phyloP scores from a whole-genome alignment of 495 filamentous ascomycete species.

The Elaphomyces granulatus region DNA sequence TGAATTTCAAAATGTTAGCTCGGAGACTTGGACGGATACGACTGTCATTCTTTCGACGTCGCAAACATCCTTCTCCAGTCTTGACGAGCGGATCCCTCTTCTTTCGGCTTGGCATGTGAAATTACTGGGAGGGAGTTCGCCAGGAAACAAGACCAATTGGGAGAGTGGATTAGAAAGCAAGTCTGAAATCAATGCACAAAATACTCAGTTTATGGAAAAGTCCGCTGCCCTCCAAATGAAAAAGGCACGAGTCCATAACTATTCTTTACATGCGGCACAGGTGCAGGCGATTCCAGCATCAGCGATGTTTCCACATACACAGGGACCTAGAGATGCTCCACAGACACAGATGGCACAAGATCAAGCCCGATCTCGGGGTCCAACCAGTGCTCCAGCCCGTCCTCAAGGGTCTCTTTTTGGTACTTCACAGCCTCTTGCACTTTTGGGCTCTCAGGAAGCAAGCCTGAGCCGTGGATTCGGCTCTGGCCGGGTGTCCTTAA shows the following conservation, averaged over 20 bases:
- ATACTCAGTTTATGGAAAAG: neutral
- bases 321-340: too few species aligned
- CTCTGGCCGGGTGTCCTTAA: too few species aligned
- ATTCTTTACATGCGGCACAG: neutral
- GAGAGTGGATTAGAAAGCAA: slow-evolving; percentile 4
- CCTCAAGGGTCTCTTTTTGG: neutral
- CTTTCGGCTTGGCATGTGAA: slow-evolving; percentile 48
- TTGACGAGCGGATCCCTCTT: slow-evolving; percentile 42
- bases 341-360: too few species aligned
- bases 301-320: neutral
- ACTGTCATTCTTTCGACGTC: slow-evolving; percentile 53
- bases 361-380: neutral
- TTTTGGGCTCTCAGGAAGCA: too few species aligned
- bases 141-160: slow-evolving; percentile 2
- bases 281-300: neutral
- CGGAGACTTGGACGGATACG: slow-evolving; percentile 54
- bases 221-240: neutral
- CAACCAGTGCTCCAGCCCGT: neutral
- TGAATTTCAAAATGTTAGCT: slow-evolving; percentile 47
- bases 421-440: neutral
- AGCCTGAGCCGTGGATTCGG: too few species aligned
- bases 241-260: neutral
- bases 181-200: slow-evolving; percentile 4
- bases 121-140: slow-evolving; percentile 10
- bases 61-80: slow-evolving; percentile 46